phyloP scores from a whole-genome alignment of 768 basidiomycete species.

The Mycena maculata region DNA sequence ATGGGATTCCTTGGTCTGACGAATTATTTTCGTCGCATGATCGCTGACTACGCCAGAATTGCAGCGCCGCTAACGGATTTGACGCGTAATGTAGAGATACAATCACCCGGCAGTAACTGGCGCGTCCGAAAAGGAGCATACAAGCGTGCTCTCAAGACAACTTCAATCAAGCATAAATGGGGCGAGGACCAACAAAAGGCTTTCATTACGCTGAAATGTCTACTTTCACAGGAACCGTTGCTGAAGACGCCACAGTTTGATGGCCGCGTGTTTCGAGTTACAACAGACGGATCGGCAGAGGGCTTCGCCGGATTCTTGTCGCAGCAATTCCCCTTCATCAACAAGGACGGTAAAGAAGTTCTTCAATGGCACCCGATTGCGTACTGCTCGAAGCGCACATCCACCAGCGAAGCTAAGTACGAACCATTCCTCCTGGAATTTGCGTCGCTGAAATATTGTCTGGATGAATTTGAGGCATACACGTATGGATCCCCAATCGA shows the following conservation, averaged over 20 bases:
- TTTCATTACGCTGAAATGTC: slow-evolving; percentile 41
- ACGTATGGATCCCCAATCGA: slow-evolving; percentile 43
- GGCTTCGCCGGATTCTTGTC: slow-evolving; percentile 45
- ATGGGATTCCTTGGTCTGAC: slow-evolving; percentile 49
- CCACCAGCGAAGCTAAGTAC: slow-evolving; percentile 45
- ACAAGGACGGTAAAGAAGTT: slow-evolving; percentile 32
- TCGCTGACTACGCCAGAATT: slow-evolving; percentile 47
- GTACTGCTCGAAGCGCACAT: slow-evolving; percentile 50
- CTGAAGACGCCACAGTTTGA: slow-evolving; percentile 39
- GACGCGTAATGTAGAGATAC: slow-evolving; percentile 36
- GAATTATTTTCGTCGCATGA: slow-evolving; percentile 47
- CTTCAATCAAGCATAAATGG: slow-evolving; percentile 38
- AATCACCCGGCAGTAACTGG: slow-evolving; percentile 36
- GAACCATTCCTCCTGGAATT: slow-evolving; percentile 49
- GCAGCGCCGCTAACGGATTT: slow-evolving; percentile 49
- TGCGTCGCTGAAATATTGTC: slow-evolving; percentile 23
- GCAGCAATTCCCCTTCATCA: slow-evolving; percentile 34
- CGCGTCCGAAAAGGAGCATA: slow-evolving; percentile 38
- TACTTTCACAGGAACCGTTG: slow-evolving; percentile 39
- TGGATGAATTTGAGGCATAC: slow-evolving; percentile 36
- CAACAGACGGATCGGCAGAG: slow-evolving; percentile 42
- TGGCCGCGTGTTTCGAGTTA: slow-evolving; percentile 43
- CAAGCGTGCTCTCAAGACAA: slow-evolving; percentile 38
- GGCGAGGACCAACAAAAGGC: slow-evolving; percentile 36
- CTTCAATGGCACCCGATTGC: slow-evolving; percentile 44